Evolutionary conservation across 805 yeast species (phyloP).

Genomic region (Cyberlindnera mrakii): DNA sequence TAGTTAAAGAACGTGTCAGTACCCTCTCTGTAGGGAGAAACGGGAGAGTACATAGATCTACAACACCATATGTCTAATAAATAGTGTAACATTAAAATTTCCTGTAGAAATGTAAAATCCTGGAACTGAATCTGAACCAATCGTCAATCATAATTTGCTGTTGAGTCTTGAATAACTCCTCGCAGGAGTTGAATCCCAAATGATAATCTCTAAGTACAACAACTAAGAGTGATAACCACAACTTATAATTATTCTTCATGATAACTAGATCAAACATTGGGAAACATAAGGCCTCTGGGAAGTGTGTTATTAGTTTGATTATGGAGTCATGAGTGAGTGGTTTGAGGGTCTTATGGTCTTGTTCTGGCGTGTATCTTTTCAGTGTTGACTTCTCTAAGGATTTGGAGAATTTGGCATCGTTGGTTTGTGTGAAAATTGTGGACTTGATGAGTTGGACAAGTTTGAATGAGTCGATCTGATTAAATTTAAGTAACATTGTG

Average conservation of each 20-base stretch:
- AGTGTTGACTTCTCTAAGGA: conserved; percentile 10
- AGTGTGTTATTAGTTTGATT: conserved; percentile 3
- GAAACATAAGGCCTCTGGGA: conserved; percentile 4
- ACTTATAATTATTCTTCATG: conserved; percentile 29
- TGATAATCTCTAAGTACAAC: conserved; percentile 43
- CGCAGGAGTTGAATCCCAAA: conserved; percentile 39
- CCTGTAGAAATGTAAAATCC: conserved; percentile 14
- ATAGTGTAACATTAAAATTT: conserved; percentile 12
- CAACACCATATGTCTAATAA: conserved; percentile 19
- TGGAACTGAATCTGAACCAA: conserved; percentile 16
- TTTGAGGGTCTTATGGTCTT: conserved; percentile 6
- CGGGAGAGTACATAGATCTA: conserved; percentile 24
- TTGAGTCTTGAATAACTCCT: conserved; percentile 15
- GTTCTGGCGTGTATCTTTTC: conserved; percentile 8
- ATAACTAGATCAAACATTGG: conserved; percentile 19
- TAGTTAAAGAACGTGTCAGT: conserved; percentile 20
- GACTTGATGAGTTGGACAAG: conserved; percentile 14
- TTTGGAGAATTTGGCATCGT: conserved; percentile 14
- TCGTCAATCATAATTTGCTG: conserved; percentile 11
- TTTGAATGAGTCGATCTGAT: conserved; percentile 16
- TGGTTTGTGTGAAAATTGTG: conserved; percentile 10
- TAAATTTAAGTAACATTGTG: conserved; percentile 16
- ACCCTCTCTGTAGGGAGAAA: conserved; percentile 21
- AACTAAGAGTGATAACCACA: conserved; percentile 32
- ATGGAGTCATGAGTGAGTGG: conserved; percentile 8